Evolutionary conservation across 176 grass and related monocot species (phyloP).

Genomic region (Pontederia paniculata): DNA sequence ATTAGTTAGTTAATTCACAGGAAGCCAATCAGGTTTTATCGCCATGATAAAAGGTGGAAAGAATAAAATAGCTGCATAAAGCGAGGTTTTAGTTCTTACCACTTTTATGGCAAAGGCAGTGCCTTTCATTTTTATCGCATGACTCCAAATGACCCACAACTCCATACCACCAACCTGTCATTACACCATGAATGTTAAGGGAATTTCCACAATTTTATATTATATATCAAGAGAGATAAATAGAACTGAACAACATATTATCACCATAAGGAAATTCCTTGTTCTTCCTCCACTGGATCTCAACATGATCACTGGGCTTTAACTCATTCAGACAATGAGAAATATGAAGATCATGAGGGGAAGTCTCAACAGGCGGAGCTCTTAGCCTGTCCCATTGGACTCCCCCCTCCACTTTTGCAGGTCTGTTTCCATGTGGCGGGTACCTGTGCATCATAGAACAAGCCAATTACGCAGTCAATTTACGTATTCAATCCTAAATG

Average conservation of each 20-base stretch:
- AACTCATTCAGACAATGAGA: constrained; percentile 52
- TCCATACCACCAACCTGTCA: constrained; percentile 89
- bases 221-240: too few relatives aligned
- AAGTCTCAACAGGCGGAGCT: constrained; percentile 43
- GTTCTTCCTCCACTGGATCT: constrained; percentile 93
- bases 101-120: constrained; percentile 64
- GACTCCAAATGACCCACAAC: constrained; percentile 68
- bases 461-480: too few relatives aligned
- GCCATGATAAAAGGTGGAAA: too few relatives aligned
- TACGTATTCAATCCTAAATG: too few relatives aligned
- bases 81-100: constrained; percentile 30
- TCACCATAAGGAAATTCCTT: constrained; percentile 92
- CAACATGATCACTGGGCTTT: constrained; percentile 53
- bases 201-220: neutral
- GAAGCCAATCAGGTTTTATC: too few relatives aligned
- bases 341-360: constrained; percentile 51
- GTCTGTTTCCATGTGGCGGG: constrained; percentile 63
- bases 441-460: constrained; percentile 34
- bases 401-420: constrained; percentile 56
- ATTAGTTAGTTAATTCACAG: too few relatives aligned
- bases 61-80: constrained; percentile 4
- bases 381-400: constrained; percentile 64
- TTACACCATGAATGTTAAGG: neutral
- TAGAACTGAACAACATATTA: neutral
- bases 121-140: constrained; percentile 45